Evolutionary conservation across 106 monocot genomes (phyloP).

Genomic region (Posidonia australis): DNA sequence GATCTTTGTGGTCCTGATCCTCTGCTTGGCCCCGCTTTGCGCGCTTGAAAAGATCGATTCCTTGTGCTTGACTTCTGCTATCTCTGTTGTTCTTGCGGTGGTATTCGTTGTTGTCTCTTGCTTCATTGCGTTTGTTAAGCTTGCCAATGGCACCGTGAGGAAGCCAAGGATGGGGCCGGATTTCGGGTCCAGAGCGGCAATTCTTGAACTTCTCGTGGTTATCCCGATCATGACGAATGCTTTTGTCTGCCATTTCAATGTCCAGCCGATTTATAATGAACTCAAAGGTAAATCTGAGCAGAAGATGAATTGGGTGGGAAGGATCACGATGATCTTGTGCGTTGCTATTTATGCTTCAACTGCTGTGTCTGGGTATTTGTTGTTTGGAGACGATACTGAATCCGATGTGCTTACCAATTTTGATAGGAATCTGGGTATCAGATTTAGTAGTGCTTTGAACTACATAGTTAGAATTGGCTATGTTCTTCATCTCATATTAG

Average conservation of each 20-base stretch:
- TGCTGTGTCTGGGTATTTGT: slow-evolving; percentile 61
- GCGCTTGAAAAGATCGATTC: slow-evolving; percentile 76
- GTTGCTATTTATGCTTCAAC: slow-evolving; percentile 55
- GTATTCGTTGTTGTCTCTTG: slow-evolving; percentile 47
- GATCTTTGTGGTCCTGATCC: slow-evolving; percentile 40
- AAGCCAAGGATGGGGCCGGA: slow-evolving; percentile 59
- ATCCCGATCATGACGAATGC: slow-evolving; percentile 74
- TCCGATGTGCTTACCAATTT: slow-evolving; percentile 76
- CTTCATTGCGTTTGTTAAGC: slow-evolving; percentile 29
- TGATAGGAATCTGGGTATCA: slow-evolving; percentile 45
- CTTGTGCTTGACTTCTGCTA: slow-evolving; percentile 57
- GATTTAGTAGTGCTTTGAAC: slow-evolving; percentile 46
- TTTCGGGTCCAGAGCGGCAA: slow-evolving; percentile 34
- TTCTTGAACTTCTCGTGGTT: slow-evolving; percentile 49
- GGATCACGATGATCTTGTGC: slow-evolving; percentile 49
- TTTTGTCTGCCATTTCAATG: slow-evolving; percentile 81
- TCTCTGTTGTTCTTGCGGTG: slow-evolving; percentile 47
- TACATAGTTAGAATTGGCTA: slow-evolving; percentile 6
- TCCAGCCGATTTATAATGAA: slow-evolving; percentile 67
- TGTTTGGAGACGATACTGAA: slow-evolving; percentile 70
- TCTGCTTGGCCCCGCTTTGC: slow-evolving; percentile 62
- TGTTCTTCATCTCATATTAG: slow-evolving; percentile 3
- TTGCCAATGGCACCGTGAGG: slow-evolving; percentile 28
- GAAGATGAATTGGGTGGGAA: slow-evolving; percentile 62
- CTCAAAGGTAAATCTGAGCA: slow-evolving; percentile 34